Evolutionary conservation across 2,329 filamentous ascomycete species (phyloP), one percentile per base, ranked within the genome.

Genomic region (Aspergillus pseudoviridinutans): DNA sequence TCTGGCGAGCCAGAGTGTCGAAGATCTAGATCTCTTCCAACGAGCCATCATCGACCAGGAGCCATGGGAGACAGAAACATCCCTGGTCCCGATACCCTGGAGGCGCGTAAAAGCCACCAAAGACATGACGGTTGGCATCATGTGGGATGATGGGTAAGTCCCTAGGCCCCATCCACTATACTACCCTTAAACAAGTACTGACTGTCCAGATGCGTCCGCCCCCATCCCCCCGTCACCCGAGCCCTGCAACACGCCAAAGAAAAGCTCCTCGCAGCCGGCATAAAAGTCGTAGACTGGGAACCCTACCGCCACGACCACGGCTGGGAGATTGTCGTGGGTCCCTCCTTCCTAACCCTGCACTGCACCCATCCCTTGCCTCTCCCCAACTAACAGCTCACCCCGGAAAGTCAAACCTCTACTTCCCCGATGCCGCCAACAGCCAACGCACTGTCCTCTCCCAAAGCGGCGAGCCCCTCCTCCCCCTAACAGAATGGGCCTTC

Each of bases 181-280:
- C 24, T 42, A 20, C 22, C 22, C 27, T 38, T 38, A 38, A 14
- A 22, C 7, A 44, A 14, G 29, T 7, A 17, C 44, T 47, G 12
- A 47, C 44, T 8, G 20, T 51, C 5, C 22, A 73, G 69, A 9
- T 78, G 86, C 51, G 86, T 88, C 4, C 78, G 72, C 5, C 87
- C 88, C 0, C 88, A 89, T 53, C 87, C 88, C 2, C 87, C 87
- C 0, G 79, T 90, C 3, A 72, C 78, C 0, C 78, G 86, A 53
- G 70, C 29, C 50, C 64, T 61, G 12, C 52, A 59, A 35, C 51
- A 61, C 47, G 66, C 65, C 28, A 66, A 67, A 58, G 50, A 65
- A 44, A 67, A 67, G 61, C 50, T 66, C 1, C 58, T 78, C n/a
- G 77, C 75, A 54, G 73, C 81, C 1, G 80, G 79, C 1, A 70